Evolutionary conservation across 2,329 filamentous ascomycete genomes (phyloP).

Genomic region (Nigrospora oryzae): DNA sequence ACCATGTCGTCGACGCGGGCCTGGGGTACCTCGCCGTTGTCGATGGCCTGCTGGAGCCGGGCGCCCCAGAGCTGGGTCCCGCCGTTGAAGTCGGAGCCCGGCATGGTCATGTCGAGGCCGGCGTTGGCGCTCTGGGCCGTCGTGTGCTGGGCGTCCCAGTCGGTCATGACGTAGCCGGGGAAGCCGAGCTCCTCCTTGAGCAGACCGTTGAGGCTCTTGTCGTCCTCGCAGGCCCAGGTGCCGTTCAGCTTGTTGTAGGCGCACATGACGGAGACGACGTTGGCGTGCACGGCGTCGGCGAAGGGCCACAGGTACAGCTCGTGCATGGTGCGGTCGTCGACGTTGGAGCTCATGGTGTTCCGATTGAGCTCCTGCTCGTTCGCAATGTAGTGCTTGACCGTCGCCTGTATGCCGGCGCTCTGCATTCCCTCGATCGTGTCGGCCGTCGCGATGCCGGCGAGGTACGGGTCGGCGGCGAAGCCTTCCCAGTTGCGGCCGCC

Average conservation of each 20-base stretch:
- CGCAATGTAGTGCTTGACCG: constrained; percentile 52
- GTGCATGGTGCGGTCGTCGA: constrained; percentile 58
- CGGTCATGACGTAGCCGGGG: constrained; percentile 48
- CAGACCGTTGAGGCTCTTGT: constrained; percentile 48
- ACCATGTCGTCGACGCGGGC: constrained; percentile 60
- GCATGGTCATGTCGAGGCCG: constrained; percentile 78
- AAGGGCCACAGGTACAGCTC: constrained; percentile 64
- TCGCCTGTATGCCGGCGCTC: constrained; percentile 39
- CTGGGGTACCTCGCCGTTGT: constrained; percentile 48
- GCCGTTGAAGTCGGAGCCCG: constrained; percentile 53
- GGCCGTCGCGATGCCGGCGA: constrained; percentile 53
- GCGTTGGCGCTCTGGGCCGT: constrained; percentile 57
- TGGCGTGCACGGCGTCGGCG: constrained; percentile 57
- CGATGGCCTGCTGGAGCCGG: constrained; percentile 42
- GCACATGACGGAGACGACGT: constrained; percentile 62
- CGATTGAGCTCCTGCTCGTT: constrained; percentile 62
- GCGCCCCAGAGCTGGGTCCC: constrained; percentile 46
- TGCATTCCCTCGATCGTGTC: constrained; percentile 55
- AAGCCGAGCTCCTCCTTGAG: constrained; percentile 71
- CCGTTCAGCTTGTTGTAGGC: constrained; percentile 66
- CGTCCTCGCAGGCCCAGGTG: constrained; percentile 60
- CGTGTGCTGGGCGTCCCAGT: constrained; percentile 72
- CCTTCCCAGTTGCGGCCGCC: constrained; percentile 80
- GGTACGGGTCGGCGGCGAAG: constrained; percentile 71
- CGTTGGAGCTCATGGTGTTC: constrained; percentile 44